Conservation (phyloP, 805 yeast genomes). For the Candida corydali region DNA sequence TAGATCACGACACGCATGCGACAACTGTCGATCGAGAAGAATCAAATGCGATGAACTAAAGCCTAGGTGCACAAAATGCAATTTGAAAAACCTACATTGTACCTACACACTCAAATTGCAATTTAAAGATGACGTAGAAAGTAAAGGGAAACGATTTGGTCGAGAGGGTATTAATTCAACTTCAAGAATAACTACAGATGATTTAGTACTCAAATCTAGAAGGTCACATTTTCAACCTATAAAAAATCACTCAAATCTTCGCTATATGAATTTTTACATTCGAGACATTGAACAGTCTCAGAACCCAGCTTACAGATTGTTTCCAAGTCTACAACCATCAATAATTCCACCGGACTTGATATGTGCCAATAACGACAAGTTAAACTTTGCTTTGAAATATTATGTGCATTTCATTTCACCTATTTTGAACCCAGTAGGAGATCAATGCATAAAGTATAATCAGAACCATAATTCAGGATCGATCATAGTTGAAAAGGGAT, state of each 20-base stretch:
- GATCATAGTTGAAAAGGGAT: constrained; percentile 20
- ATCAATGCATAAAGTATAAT: constrained; percentile 8
- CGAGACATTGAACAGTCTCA: not conserved
- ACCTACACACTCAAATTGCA: constrained; percentile 18
- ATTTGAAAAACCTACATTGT: constrained; percentile 14
- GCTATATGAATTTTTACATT: constrained; percentile 15
- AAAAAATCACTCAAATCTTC: constrained; percentile 11
- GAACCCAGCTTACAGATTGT: not conserved
- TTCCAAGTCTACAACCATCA: constrained; percentile 15
- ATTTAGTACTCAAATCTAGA: constrained; percentile 11
- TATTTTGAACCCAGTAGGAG: constrained; percentile 24
- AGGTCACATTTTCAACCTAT: constrained; percentile 13
- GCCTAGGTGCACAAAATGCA: constrained; percentile 20
- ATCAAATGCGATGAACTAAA: constrained; percentile 26
- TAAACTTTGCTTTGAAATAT: constrained; percentile 21
- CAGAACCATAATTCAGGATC: constrained; percentile 4
- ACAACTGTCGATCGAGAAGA: constrained; percentile 16
- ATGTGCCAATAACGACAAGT: constrained; percentile 10
- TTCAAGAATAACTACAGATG: constrained; percentile 9
- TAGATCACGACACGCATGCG: constrained; percentile 21
- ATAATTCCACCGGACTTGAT: constrained; percentile 20
- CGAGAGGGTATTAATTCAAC: constrained; percentile 20
- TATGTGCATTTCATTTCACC: constrained; percentile 24
- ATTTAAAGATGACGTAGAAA: constrained; percentile 23
- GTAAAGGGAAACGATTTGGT: constrained; percentile 21